These are phyloP conservation scores for Pseudogymnoascus sp. DNA, from an alignment of 2,329 filamentous ascomycete genomes.

Conservation along the genomic window DNA sequence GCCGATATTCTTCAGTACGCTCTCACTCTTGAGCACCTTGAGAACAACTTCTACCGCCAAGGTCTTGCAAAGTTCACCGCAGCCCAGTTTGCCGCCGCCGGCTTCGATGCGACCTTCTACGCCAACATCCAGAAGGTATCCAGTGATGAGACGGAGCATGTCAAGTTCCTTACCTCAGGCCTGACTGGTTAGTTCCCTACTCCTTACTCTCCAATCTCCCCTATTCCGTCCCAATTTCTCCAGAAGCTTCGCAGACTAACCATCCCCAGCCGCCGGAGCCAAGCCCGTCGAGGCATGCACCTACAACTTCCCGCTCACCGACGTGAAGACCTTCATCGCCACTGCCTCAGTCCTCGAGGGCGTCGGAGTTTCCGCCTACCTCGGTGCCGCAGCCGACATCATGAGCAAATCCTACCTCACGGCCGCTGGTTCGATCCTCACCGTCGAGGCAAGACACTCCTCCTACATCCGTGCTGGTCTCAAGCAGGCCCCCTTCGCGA, in stretches of 20 bases:
- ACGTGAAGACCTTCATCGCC: slow-evolving; percentile 41
- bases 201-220: slow-evolving; percentile 22
- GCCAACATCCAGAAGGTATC: slow-evolving; percentile 46
- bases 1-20: slow-evolving; percentile 38
- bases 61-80: slow-evolving; percentile 49
- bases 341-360: slow-evolving; percentile 46
- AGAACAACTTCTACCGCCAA: slow-evolving; percentile 53
- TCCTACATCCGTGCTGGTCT: slow-evolving; percentile 48
- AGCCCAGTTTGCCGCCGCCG: slow-evolving; percentile 42
- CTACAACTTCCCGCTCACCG: slow-evolving; percentile 45
- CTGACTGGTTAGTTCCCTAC: slow-evolving; percentile 20
- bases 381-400: slow-evolving; percentile 52
- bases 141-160: slow-evolving; percentile 48
- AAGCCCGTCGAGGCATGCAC: slow-evolving; percentile 44
- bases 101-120: slow-evolving; percentile 44
- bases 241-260: background rate
- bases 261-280: slow-evolving; percentile 33
- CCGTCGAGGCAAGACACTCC: slow-evolving; percentile 55
- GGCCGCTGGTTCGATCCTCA: slow-evolving; percentile 53
- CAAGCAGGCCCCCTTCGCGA: slow-evolving; percentile 43
- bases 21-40: slow-evolving; percentile 45
- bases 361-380: slow-evolving; percentile 50
- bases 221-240: background rate
- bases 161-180: slow-evolving; percentile 43
- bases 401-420: slow-evolving; percentile 49